Evolutionary conservation across 2,329 filamentous ascomycete species (phyloP).

Genomic region (Blastomyces emzantsi): DNA sequence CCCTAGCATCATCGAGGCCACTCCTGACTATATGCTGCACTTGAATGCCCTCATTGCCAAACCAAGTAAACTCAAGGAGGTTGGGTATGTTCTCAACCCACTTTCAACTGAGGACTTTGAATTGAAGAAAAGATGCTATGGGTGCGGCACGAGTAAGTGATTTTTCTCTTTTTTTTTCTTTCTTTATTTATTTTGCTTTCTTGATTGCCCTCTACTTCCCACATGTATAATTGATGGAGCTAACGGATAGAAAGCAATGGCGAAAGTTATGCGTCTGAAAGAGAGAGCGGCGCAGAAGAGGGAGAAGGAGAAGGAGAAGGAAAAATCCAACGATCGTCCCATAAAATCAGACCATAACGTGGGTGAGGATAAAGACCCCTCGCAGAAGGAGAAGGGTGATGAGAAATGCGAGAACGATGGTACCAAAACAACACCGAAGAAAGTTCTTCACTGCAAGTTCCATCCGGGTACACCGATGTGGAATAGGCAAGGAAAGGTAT

Average conservation of each 20-base stretch:
- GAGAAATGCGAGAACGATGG: not conserved
- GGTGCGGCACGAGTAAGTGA: slow-evolving; percentile 6
- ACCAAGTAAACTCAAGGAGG: slow-evolving; percentile 9
- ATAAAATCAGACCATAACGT: not conserved
- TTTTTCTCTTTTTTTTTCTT: not conserved
- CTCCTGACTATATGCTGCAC: slow-evolving; percentile 9
- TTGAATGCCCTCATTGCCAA: slow-evolving; percentile 15
- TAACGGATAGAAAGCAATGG: not conserved
- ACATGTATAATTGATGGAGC: not conserved
- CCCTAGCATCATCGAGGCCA: not conserved
- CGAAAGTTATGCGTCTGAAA: not conserved
- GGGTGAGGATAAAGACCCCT: not conserved
- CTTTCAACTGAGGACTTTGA: slow-evolving; percentile 14
- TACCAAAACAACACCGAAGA: not conserved
- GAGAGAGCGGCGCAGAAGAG: not conserved
- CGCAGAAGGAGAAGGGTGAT: not conserved
- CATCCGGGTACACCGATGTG: not conserved
- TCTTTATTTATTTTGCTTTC: not conserved
- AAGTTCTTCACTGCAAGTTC: not conserved
- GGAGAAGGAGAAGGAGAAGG: too few species aligned
- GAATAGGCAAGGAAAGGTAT: not conserved
- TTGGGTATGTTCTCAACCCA: slow-evolving; percentile 15
- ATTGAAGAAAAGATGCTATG: slow-evolving; percentile 15
- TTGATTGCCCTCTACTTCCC: not conserved
- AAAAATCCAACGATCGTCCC: not conserved